These are phyloP conservation scores for Phellopilus nigrolimitatus DNA, from an alignment of 1,284 basidiomycete genomes.

Conservation along the genomic window DNA sequence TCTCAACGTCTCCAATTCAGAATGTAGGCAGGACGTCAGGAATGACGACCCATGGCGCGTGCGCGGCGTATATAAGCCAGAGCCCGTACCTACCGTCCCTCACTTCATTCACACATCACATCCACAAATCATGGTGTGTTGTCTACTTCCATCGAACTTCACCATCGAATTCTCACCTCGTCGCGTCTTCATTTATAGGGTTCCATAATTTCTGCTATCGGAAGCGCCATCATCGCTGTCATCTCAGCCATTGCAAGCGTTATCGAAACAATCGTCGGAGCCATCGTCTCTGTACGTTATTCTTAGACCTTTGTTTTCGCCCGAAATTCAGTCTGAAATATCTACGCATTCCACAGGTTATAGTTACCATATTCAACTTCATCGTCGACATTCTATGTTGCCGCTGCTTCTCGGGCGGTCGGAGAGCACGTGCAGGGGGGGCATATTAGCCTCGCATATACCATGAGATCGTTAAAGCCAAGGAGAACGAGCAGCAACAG, in stretches of 20 bases:
- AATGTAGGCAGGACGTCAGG: too few relatives aligned
- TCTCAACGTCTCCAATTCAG: too few relatives aligned
- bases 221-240: constrained; percentile 48
- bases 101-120: background rate
- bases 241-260: constrained; percentile 53
- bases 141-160: background rate
- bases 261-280: constrained; percentile 52
- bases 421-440: background rate
- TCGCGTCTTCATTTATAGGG: too few relatives aligned
- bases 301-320: background rate
- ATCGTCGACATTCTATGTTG: constrained; percentile 60
- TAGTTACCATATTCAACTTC: constrained; percentile 57
- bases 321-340: too few relatives aligned
- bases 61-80: background rate
- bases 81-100: background rate
- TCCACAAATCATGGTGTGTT: background rate
- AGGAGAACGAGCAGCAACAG: background rate
- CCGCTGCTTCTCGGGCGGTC: constrained; percentile 40
- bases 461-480: background rate
- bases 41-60: background rate
- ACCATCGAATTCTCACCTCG: background rate
- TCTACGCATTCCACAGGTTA: constrained; percentile 34
- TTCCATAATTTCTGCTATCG: constrained; percentile 57
- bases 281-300: constrained; percentile 47
- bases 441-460: background rate